Evolutionary conservation across 257 asterid species (phyloP), one percentile per base, ranked within the genome.

Genomic region (Galeopsis tetrahit): DNA sequence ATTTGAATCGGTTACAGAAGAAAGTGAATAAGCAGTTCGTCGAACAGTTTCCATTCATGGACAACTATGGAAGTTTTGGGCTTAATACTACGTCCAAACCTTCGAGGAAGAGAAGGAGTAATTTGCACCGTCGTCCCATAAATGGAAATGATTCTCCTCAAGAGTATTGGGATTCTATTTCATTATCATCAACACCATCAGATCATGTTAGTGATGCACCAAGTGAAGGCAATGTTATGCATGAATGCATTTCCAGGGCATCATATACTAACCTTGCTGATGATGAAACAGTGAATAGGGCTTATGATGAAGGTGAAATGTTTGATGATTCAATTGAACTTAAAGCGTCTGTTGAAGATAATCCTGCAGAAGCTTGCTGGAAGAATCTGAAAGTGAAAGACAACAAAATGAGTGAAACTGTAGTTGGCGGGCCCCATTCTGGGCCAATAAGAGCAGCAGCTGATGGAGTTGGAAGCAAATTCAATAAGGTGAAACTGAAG

Each of bases 401-500:
- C 34, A 53, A 69, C 63, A 42, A 67, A 65, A 55, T 7, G 68
- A 66, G 76, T 9, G 82, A 78, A 51, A 58, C 28, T 1, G 75
- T 49, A 60, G 71, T 49, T 11, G 66, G 75, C 35, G 65, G 42
- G 49, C 17, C 56, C 71, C 76, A 75, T 7, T 78, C 82, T 61
- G 79, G 79, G 58, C 65, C 70, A 63, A 56, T 48, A 5, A 81
- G 77, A 66, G 46, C 73, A 69, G 66, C 76, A 75, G 76, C 81
- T 63, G 86, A 79, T 75, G 92, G 75, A 67, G 59, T 43, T 61
- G 89, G 71, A 72, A 87, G 69, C 60, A 89, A 81, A 84, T 68
- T 87, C 61, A 89, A 72, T 80, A 87, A 75, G 80, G 87, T 91
- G 11, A 89, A 81, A 78, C 97, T 91, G 74, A 91, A 91, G 82